phyloP scores from a whole-genome alignment of 2,329 filamentous ascomycete genomes.

The Colletotrichum musae region DNA sequence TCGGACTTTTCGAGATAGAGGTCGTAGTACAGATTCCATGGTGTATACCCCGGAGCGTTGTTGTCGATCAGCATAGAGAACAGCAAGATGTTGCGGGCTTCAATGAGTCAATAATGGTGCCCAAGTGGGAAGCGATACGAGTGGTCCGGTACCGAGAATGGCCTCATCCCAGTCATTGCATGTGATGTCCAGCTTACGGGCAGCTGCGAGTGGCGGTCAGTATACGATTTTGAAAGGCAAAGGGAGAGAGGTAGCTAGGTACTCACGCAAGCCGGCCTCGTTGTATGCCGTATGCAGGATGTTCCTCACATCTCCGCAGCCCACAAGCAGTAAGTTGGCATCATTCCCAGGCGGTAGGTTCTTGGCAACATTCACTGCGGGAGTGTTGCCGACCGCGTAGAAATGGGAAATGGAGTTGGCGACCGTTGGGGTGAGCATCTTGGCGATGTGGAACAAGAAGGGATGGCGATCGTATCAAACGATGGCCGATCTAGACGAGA shows the following conservation, averaged over 20 bases:
- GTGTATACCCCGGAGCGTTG: constrained; percentile 42
- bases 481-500: too few species aligned
- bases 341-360: constrained; percentile 64
- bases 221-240: constrained; percentile 42
- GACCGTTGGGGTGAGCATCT: constrained; percentile 56
- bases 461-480: background rate
- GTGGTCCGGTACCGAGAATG: constrained; percentile 59
- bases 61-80: constrained; percentile 65
- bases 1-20: constrained; percentile 59
- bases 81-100: constrained; percentile 70
- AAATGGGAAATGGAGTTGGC: constrained; percentile 51
- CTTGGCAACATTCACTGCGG: constrained; percentile 64
- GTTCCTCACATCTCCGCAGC: constrained; percentile 70
- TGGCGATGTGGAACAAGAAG: constrained; percentile 5
- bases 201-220: constrained; percentile 44
- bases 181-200: constrained; percentile 66
- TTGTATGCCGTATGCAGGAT: constrained; percentile 68
- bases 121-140: background rate
- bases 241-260: background rate
- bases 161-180: constrained; percentile 67
- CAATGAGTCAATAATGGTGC: constrained; percentile 23
- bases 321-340: constrained; percentile 66
- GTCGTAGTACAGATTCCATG: constrained; percentile 72
- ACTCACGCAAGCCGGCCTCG: constrained; percentile 56
- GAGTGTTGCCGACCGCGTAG: constrained; percentile 69